phyloP scores from a whole-genome alignment of 2,329 filamentous ascomycete genomes.

The Pseudogymnoascus sp. region DNA sequence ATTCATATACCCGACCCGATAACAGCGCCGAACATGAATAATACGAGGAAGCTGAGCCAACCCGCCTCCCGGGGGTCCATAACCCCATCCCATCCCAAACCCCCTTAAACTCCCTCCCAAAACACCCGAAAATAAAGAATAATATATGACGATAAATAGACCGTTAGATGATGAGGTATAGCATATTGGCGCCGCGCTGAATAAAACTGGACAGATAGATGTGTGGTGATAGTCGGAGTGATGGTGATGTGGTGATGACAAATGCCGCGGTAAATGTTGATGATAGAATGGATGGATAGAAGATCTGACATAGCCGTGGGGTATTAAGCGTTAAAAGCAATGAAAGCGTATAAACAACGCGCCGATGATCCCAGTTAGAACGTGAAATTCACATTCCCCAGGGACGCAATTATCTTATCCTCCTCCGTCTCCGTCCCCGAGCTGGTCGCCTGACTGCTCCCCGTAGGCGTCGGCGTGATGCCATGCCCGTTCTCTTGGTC shows the following conservation, averaged over 20 bases:
- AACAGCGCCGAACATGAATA: background rate
- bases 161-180: conserved; percentile 8
- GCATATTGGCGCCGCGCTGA: conserved; percentile 5
- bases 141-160: conserved; percentile 3
- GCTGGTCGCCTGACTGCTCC: conserved; percentile 28
- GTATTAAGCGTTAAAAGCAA: conserved; percentile 1
- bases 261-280: background rate
- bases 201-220: conserved; percentile 3
- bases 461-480: conserved; percentile 9
- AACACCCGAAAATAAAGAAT: conserved; percentile 1
- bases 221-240: background rate
- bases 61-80: background rate
- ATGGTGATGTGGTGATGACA: background rate
- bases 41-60: background rate
- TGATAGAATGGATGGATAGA: background rate
- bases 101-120: background rate
- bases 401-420: conserved; percentile 47
- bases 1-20: background rate
- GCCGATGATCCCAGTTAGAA: conserved; percentile 39
- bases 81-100: background rate
- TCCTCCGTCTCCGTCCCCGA: conserved; percentile 36
- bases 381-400: conserved; percentile 57
- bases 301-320: background rate
- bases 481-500: conserved; percentile 19
- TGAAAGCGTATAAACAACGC: conserved; percentile 5